These are phyloP conservation scores for Colletotrichum musae DNA, from an alignment of 2,329 filamentous ascomycete species.

Conservation along the genomic window DNA sequence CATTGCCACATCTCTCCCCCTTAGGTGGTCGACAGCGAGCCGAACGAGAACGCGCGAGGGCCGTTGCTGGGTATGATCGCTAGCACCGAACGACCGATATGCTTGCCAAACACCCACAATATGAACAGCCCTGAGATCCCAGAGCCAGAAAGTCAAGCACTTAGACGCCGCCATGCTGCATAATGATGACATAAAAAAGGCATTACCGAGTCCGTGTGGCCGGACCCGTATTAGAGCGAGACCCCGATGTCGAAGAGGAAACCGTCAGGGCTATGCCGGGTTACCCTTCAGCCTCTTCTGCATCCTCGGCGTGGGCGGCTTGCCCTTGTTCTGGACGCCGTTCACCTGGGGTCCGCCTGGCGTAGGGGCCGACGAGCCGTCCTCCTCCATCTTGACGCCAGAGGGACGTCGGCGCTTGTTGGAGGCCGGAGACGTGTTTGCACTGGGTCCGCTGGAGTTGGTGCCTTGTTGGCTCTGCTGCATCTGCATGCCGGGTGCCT, in stretches of 20 bases:
- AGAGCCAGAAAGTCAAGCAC: conserved; percentile 43
- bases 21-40: not conserved
- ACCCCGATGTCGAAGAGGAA: conserved; percentile 29
- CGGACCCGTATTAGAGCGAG: conserved; percentile 32
- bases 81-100: conserved; percentile 38
- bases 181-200: conserved; percentile 51
- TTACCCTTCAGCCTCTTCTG: conserved; percentile 68
- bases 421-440: conserved; percentile 75
- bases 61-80: conserved; percentile 23
- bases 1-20: conserved; percentile 9
- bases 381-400: conserved; percentile 71
- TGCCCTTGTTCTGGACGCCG: conserved; percentile 64
- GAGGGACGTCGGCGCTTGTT: conserved; percentile 73
- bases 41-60: conserved; percentile 31
- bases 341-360: conserved; percentile 65
- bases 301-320: conserved; percentile 71
- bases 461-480: conserved; percentile 79
- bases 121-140: conserved; percentile 43
- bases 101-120: conserved; percentile 40
- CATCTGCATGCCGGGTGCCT: conserved; percentile 76
- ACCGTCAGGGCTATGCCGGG: conserved; percentile 47
- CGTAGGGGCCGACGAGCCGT: conserved; percentile 64
- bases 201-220: conserved; percentile 40
- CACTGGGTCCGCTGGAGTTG: conserved; percentile 75
- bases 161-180: conserved; percentile 55